Evolutionary conservation across 1,139 yeast genomes (phyloP), one percentile per base, ranked within the genome.

Genomic region (Suhomyces maxii): DNA sequence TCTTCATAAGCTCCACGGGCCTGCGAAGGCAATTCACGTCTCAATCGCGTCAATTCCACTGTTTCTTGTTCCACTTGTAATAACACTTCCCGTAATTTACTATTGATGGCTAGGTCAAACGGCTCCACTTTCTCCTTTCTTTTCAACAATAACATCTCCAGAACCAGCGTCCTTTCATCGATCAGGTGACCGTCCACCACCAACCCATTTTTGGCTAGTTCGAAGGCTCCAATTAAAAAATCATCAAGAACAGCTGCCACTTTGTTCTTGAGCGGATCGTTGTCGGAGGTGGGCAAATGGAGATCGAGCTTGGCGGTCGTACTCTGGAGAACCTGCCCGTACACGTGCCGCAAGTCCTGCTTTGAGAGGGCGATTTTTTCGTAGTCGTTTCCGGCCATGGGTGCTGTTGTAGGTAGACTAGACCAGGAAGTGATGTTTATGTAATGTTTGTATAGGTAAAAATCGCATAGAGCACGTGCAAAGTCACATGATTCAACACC

Each of bases 61-160:
- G 86, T 79, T 51, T 79, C 80, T 40, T 72, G 75, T 52, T 85
- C 90, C 48, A 84, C 82, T 39, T 73, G 72, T 42, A 73, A 73
- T 50, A 84, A 74, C 35, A 79, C 58, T 41, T 72, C 70, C 41
- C 89, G 67, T 32, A 85, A 73, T 45, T 70, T 61, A 47, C 77
- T 79, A 57, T 84, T 83, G 48, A 83, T 60, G 9, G 75, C 79
- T 37, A 77, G 65, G 58, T 85, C 88, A 61, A 83, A 84, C 0
- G 88, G 86, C 57, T 83, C 89, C 12, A 79, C 73, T 25, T 51
- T 53, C 47, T 73, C 77, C 40, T 57, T 59, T 1, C 74, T 68
- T 38, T 63, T 59, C 37, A 70, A 52, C 23, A 69, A 57, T n/a
- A 75, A 52, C 11, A 71, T 40, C 7, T 68, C 71, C 48, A 36